Conservation (phyloP, 83 land plant genomes). For the Isoetes engelmannii region DNA sequence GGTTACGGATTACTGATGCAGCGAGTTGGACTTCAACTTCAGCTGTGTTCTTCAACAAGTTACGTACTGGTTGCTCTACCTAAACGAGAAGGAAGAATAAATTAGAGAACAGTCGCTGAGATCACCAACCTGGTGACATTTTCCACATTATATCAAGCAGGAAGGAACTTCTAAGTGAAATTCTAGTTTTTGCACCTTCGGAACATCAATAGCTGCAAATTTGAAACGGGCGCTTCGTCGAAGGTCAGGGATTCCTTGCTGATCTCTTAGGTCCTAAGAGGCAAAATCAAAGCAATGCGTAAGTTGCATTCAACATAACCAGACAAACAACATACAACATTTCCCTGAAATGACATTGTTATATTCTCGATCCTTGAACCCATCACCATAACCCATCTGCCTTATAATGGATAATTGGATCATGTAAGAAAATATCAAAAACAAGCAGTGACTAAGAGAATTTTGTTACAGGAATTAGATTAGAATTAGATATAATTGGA, state of each 20-base stretch:
- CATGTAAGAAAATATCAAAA: too few relatives aligned
- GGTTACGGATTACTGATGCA: conserved; percentile 48
- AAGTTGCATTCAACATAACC: too few relatives aligned
- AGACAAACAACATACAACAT: too few relatives aligned
- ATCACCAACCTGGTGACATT: neutral
- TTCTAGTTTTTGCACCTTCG: conserved; percentile 33
- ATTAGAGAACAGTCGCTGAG: too few relatives aligned
- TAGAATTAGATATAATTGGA: too few relatives aligned
- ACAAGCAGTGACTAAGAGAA: too few relatives aligned
- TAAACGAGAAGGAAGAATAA: conserved; percentile 3
- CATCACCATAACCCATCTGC: too few relatives aligned
- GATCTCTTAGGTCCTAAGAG: conserved; percentile 48
- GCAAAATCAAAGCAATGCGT: too few relatives aligned
- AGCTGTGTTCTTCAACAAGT: conserved; percentile 39
- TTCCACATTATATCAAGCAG: neutral
- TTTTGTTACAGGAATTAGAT: too few relatives aligned
- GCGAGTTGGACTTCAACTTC: conserved; percentile 38
- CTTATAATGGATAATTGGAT: too few relatives aligned
- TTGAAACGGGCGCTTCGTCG: conserved; percentile 52
- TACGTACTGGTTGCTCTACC: conserved; percentile 42
- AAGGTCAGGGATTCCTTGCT: conserved; percentile 69
- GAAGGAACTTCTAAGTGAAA: neutral
- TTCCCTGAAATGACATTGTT: too few relatives aligned
- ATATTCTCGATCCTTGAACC: too few relatives aligned
- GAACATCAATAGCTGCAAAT: conserved; percentile 46